Base-by-base conservation (phyloP, 208 protist species). In the Leishmania lainsoni region DNA sequence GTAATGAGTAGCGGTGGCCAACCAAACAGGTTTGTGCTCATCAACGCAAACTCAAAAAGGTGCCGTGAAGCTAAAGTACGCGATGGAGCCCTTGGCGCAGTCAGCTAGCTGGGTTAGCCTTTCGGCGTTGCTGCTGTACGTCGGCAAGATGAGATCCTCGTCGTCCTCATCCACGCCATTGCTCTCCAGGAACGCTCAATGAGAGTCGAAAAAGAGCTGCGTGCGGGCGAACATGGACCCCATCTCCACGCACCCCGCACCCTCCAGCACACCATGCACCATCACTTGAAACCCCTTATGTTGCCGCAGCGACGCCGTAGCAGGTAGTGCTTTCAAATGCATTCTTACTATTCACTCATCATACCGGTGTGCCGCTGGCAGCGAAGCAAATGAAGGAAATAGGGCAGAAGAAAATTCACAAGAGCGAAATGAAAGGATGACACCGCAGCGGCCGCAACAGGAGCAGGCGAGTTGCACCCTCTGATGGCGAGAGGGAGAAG, bases 1-100 rank as follows among this genome's bases (percentile, higher is more conserved):
- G 92, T 94, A 22, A 97, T 86, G 49, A 95, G 90, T 20, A 97
- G 80, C 81, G 96, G 94, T 39, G 94, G 92, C 94, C 94, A 97
- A 0, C 92, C 92, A 63, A 92, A 89, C 29, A 88, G 88, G 81
- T 97, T 97, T 0, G 92, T 95, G 86, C 90, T 94, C 26, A 86
- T 89, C 73, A 97, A 78, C 29, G 88, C 90, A 79, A 94, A 95
- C 84, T 96, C 94, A 76, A 97, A 97, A 97, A 0, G 94, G 94
- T 0, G 91, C 83, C 8, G 89, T 83, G 87, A 90, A 97, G 66
- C 86, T 90, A 52, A 96, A 97, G 14, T 90, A 87, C 20, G 92
- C 74, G 63, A 92, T 91, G 56, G 92, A 91, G 59, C 89, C 82
- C 12, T 88, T 83, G 9, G 90, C 84, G 59, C 86, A 79, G 39